Base-by-base conservation (phyloP, 208 protist genomes). In the Vickermania ingenoplastis region DNA sequence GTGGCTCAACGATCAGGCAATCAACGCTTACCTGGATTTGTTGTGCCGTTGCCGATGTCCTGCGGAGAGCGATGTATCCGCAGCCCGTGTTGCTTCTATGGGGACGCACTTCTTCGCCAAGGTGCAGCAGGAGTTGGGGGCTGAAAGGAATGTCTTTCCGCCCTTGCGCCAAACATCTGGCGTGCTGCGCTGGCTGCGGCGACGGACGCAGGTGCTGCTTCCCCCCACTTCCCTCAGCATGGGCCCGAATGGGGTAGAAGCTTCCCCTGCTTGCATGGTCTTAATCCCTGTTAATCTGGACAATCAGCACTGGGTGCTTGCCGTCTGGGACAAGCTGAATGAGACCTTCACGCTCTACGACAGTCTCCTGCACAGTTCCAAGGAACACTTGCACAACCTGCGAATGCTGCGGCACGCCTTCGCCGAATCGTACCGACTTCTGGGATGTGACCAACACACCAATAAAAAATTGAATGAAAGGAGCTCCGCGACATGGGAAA, bases 1-100 rank as follows among this genome's bases (percentile, higher is more conserved):
- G 59, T 92, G 85, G 85, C 61, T 92, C 3, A 92, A 84, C 52
- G 85, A 92, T 53, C 81, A 92, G 55, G 74, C 89, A 28, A 88
- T 92, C 59, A 92, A 92, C 69, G 81, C 77, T 45, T 89, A 92
- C 61, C 59, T 89, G 17, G 63, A 79, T 55, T 66, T 92, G 52
- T 73, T 92, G 22, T 84, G 73, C 53, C 36, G 36, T 45, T n/a
- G 17, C 11, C 36, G 11, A 7, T n/a, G 7, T 7, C 36, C 36
- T 7, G 7, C 36, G 7, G 69, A 64, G 14, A 21, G 5, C 17
- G 48, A 73, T 28, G 26, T 23, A 1, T 59, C 67, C 14, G 29
- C 17, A 7, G 68, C 71, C 50, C 57, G 36, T 5, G 53, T 78
- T 0, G 67, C 75, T 1, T 84, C 74, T 1, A 52, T 92, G 27